Base-by-base conservation (phyloP, 768 basidiomycete species). In the Hypsizygus marmoreus region DNA sequence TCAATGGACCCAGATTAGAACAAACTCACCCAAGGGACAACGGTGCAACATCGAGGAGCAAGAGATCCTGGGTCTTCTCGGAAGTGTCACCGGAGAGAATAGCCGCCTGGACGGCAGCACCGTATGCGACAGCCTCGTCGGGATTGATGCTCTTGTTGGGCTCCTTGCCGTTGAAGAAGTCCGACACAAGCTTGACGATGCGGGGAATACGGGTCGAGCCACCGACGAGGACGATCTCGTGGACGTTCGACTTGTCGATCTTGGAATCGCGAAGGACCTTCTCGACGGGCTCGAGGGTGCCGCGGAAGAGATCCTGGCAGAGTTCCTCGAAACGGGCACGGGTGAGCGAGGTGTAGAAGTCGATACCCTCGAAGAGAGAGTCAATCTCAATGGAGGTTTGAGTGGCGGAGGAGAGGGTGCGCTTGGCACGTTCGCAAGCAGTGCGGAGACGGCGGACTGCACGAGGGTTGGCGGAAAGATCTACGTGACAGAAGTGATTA, bases 61-160 rank as follows among this genome's bases (percentile, higher is more conserved):
- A 82, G 42, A 98, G 79, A 58, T 97, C 94, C 70, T 95, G 91
- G 16, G 94, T 97, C 77, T 94, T 94, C 75, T 97, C 95, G 1
- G 95, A 97, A 20, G 94, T 95, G 68, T 97, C 93, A 62, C 95
- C 95, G 20, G 95, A 91, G 46, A 98, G 86, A 61, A 97, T 95
- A 60, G 95, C 95, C 46, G 93, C 95, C 74, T 98, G 95, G 59
- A 99, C 94, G 49, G 95, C 95, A 45, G 95, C 95, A 78, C 95
- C 95, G 68, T 97, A 97, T 14, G 95, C 95, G 47, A 98, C 94
- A 45, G 95, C 95, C 74, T 97, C 95, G 56, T 98, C 95, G 41
- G 95, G 95, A 84, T 98, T 97, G 79, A 98, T 97, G 74, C 88
- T 88, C 82, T 95, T 97, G 81, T 93, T 94, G 61, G 92, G 95